phyloP scores from a whole-genome alignment of 2,329 filamentous ascomycete species.

The Nothophaeocryptopus gaeumannii region DNA sequence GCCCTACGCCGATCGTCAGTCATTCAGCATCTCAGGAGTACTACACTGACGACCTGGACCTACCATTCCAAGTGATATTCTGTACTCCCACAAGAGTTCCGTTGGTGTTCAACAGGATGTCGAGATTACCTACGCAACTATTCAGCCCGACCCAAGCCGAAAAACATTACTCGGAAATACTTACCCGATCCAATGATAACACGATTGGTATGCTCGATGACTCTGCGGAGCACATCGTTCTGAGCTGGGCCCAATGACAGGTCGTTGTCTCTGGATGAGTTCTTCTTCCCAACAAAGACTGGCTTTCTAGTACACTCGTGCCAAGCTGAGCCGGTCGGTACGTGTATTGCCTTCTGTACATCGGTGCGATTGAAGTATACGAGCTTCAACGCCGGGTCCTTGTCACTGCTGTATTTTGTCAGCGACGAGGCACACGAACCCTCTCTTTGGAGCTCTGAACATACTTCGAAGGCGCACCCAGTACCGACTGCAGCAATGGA shows the following conservation, averaged over 20 bases:
- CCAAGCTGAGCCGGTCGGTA: slow-evolving; percentile 28
- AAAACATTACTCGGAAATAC: not conserved
- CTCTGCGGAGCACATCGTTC: slow-evolving; percentile 11
- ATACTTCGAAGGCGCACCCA: too few species aligned
- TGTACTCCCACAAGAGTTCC: slow-evolving; percentile 31
- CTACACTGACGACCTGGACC: not conserved
- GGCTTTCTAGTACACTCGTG: slow-evolving; percentile 13
- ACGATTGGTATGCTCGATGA: slow-evolving; percentile 33
- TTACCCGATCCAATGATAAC: slow-evolving; percentile 28
- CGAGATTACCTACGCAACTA: slow-evolving; percentile 21
- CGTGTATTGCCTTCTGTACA: slow-evolving; percentile 36
- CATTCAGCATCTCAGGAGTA: too few species aligned
- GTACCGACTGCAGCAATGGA: slow-evolving; percentile 11
- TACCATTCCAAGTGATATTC: slow-evolving; percentile 34
- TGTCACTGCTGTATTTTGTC: not conserved
- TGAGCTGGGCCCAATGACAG: slow-evolving; percentile 14
- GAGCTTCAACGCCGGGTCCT: not conserved
- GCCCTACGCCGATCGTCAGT: too few species aligned
- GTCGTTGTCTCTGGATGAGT: slow-evolving; percentile 3
- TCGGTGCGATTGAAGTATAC: slow-evolving; percentile 36
- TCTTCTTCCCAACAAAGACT: not conserved
- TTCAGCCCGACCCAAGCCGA: not conserved
- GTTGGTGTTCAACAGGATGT: slow-evolving; percentile 29
- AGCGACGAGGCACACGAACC: too few species aligned
- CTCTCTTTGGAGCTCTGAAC: too few species aligned